These are phyloP conservation scores for Setaria italica DNA, from an alignment of 202 grass and related monocot genomes.

Conservation along the genomic window DNA sequence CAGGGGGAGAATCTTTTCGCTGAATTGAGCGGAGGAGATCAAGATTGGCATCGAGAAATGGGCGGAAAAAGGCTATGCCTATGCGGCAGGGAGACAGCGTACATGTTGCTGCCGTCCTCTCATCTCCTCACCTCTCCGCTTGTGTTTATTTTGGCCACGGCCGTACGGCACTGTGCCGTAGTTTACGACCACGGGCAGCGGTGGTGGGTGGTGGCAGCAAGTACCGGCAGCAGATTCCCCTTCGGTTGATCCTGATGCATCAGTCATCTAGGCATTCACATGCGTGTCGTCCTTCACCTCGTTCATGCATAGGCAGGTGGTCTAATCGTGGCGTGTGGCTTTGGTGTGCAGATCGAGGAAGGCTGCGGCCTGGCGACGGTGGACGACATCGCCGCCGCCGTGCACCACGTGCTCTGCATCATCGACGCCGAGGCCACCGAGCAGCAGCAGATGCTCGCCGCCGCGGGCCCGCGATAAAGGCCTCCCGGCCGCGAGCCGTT, in stretches of 20 bases:
- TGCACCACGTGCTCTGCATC: conserved; percentile 75
- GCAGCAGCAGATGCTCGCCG: conserved; percentile 32
- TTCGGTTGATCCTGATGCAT: neutral
- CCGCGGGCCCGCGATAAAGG: neutral
- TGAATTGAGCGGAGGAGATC: neutral
- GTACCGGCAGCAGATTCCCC: conserved; percentile 40
- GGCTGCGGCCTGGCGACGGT: conserved; percentile 70
- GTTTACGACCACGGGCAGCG: neutral
- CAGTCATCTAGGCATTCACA: no score
- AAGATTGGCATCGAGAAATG: conserved; percentile 47
- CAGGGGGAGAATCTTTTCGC: conserved; percentile 46
- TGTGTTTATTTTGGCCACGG: neutral
- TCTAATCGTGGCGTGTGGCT: neutral
- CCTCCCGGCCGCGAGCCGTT: neutral
- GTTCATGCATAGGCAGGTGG: neutral
- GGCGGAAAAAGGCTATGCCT: conserved; percentile 34
- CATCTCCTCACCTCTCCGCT: neutral
- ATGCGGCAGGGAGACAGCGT: conserved; percentile 11
- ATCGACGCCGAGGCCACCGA: conserved; percentile 59
- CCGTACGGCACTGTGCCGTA: neutral
- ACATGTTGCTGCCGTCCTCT: neutral
- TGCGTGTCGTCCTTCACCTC: no score
- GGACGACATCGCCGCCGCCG: conserved; percentile 85
- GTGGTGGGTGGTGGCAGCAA: neutral
- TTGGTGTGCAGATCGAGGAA: conserved; percentile 73